These are phyloP conservation scores for Populus hybrid DNA, from an alignment of 441 rosid species.

Conservation along the genomic window DNA sequence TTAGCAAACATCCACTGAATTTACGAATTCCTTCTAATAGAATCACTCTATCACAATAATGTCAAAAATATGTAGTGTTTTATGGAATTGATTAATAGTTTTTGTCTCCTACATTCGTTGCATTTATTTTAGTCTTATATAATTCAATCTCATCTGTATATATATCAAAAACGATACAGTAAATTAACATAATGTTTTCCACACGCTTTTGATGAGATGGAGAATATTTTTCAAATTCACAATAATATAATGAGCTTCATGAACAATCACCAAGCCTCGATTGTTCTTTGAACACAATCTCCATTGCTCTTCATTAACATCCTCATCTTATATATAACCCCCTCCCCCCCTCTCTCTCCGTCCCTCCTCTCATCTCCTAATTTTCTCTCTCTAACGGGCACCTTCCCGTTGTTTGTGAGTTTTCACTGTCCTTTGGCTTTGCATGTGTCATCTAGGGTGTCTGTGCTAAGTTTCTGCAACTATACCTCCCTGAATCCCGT, in stretches of 20 bases:
- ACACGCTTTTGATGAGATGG: too few species aligned
- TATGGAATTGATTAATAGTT: too few species aligned
- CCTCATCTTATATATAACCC: neutral
- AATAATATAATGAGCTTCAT: neutral
- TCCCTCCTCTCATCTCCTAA: neutral
- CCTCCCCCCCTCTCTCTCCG: neutral
- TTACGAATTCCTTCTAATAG: too few species aligned
- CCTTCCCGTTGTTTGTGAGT: neutral
- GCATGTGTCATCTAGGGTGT: constrained; percentile 14
- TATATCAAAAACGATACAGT: too few species aligned
- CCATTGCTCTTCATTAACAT: neutral
- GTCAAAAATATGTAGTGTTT: too few species aligned
- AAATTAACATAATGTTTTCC: too few species aligned
- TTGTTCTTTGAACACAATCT: neutral
- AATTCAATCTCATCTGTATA: too few species aligned
- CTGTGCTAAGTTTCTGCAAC: constrained; percentile 16
- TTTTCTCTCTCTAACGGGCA: neutral
- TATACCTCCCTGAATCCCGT: constrained; percentile 21
- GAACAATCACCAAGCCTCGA: neutral
- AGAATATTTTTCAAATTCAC: too few species aligned
- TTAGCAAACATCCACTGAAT: too few species aligned
- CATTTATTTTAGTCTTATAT: too few species aligned
- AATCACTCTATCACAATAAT: too few species aligned
- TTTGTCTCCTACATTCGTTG: too few species aligned
- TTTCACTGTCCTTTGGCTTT: neutral